A percentile compares a stretch with the other conserved stretches of the same genome.
These are phyloP conservation scores for Saksenaea oblongispora DNA, from an alignment of 371 early-diverging fungal genomes.

Conservation along the genomic window DNA sequence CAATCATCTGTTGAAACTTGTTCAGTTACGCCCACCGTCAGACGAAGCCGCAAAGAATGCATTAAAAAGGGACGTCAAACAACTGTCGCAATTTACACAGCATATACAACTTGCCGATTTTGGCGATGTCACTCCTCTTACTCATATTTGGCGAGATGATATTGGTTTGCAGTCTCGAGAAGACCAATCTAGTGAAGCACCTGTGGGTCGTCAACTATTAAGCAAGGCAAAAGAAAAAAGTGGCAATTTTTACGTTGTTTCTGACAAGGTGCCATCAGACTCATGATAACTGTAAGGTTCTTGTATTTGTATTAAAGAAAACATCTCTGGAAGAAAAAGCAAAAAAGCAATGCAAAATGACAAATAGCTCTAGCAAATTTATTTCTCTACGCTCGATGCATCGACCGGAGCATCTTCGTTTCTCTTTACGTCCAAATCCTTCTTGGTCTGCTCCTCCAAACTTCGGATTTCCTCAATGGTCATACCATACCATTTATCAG, in stretches of 20 bases:
- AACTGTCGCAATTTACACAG: constrained; percentile 32
- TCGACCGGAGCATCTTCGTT: constrained; percentile 11
- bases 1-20: constrained; percentile 30
- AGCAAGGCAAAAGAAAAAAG: constrained; percentile 28
- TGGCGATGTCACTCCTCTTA: constrained; percentile 24
- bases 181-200: constrained; percentile 12
- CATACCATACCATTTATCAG: constrained; percentile 74
- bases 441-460: constrained; percentile 64
- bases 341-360: neutral
- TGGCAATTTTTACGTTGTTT: constrained; percentile 38
- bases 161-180: constrained; percentile 18
- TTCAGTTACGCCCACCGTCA: constrained; percentile 24
- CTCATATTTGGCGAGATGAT: constrained; percentile 37
- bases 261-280: neutral
- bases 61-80: constrained; percentile 33
- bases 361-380: neutral
- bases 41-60: constrained; percentile 8
- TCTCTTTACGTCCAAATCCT: constrained; percentile 50
- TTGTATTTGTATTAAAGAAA: neutral
- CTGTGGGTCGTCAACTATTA: constrained; percentile 26
- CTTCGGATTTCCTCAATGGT: constrained; percentile 66
- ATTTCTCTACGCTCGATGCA: neutral
- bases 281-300: no score
- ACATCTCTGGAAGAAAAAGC: neutral
- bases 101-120: constrained; percentile 24